Evolutionary conservation across 148 eudicot genomes (phyloP), one percentile per base, ranked within the genome.

Genomic region (Persicaria tinctoria): DNA sequence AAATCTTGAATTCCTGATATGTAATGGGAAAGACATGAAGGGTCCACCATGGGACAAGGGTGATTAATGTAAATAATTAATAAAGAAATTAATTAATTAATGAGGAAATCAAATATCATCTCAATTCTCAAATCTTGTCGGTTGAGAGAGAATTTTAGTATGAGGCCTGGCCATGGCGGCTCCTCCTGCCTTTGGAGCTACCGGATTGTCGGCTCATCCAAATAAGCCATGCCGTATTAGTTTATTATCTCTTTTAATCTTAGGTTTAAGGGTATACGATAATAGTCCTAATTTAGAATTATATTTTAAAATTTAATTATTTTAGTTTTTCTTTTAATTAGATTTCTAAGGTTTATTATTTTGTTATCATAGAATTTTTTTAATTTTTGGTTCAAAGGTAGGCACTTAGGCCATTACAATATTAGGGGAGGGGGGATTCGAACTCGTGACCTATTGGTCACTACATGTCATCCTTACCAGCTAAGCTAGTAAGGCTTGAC

Each of bases 121-220:
- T 27, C 68, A 60, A 38, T 27, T 60, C 32, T 60, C 45, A 38
- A 66, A 41, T 66, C 70, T 32, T 66, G 70, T 66, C 70, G 70
- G 70, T 66, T 66, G 70, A 27, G 7, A 27, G 45, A 63, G 44
- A 63, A 27, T 32, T 55, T 63, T 63, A 63, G 46, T 63, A 63
- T 27, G 46, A 63, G 27, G 44, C 44, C 45, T 32, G 27, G 44
- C 44, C 45, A 27, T 27, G 46, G 46, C 46, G 16, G 45, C 45
- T 17, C 5, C 45, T 11, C 5, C 45, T 11, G 5, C 5, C 5
- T 1, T 13, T 60, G 13, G 66, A 66, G 70, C 17, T 41, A 66
- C 47, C 70, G 2, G 47, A 38, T 5, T 14, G 41, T 38, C 70
- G 38, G 70, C 70, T 66, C 70, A 6, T 9, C 48, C 13, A 13